Evolutionary conservation across 225 moss, liverwort and hornwort genomes (phyloP).

Genomic region (Bryum argenteum): DNA sequence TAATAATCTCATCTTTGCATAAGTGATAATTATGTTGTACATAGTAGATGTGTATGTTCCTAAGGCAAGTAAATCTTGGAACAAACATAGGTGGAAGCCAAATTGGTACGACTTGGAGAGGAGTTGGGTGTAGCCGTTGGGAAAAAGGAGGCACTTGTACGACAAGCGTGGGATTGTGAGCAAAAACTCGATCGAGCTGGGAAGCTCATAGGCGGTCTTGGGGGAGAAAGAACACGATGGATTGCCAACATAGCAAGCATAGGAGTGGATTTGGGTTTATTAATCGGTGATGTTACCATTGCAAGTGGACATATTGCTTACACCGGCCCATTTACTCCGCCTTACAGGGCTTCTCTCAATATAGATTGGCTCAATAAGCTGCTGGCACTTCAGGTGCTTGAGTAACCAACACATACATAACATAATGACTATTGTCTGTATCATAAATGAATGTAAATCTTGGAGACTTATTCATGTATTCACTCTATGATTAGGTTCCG

Average conservation of each 20-base stretch:
- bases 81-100: conserved; percentile 62
- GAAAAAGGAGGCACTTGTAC: conserved; percentile 69
- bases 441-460: not conserved
- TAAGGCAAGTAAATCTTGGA: too few relatives aligned
- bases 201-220: conserved; percentile 83
- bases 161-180: conserved; percentile 77
- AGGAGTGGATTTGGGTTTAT: conserved; percentile 60
- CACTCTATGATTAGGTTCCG: conserved; percentile 45
- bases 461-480: too few relatives aligned
- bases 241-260: conserved; percentile 70
- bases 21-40: too few relatives aligned
- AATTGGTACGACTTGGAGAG: conserved; percentile 57
- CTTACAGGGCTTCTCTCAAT: conserved; percentile 64
- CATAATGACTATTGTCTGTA: not conserved
- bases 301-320: conserved; percentile 80
- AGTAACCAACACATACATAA: not conserved
- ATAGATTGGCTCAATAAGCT: conserved; percentile 63
- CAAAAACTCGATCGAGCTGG: conserved; percentile 69
- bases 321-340: conserved; percentile 77
- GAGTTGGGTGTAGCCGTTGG: conserved; percentile 58
- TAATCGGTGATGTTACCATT: conserved; percentile 71
- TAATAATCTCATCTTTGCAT: too few relatives aligned
- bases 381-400: conserved; percentile 44
- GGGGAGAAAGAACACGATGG: conserved; percentile 85
- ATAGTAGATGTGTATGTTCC: too few relatives aligned